A percentile compares a stretch with the other conserved stretches of the same genome.
phyloP scores from a whole-genome alignment of 371 early-diverging fungal species.

The Rhizomucor pusillus region DNA sequence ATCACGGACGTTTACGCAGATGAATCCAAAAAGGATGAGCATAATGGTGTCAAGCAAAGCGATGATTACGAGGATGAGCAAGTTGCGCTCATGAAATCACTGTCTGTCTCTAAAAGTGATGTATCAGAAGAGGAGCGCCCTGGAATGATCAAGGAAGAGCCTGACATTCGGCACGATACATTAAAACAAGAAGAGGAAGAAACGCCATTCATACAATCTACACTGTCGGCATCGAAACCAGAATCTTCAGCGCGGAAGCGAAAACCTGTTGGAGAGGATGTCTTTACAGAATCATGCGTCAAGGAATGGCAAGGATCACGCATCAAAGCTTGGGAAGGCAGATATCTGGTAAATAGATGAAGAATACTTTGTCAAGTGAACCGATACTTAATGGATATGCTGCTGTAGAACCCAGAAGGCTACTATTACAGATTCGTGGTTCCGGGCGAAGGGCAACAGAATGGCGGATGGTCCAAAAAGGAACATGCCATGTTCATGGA shows the following conservation, averaged over 20 bases:
- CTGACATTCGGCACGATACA: not conserved
- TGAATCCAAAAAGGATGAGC: not conserved
- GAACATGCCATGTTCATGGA: constrained; percentile 55
- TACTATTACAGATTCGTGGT: constrained; percentile 75
- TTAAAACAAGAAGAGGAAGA: constrained; percentile 1
- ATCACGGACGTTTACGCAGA: not conserved
- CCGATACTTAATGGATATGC: not conserved
- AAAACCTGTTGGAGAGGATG: constrained; percentile 44
- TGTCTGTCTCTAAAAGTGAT: no score
- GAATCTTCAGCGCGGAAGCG: no score
- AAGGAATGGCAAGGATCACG: constrained; percentile 59
- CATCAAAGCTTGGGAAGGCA: constrained; percentile 60
- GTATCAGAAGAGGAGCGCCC: not conserved
- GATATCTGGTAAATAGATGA: constrained; percentile 29
- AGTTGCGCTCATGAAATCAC: no score
- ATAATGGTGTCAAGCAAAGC: no score
- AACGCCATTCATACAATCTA: not conserved
- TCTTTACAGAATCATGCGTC: constrained; percentile 51
- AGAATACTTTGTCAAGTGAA: not conserved
- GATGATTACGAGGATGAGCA: not conserved
- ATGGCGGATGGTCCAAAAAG: constrained; percentile 49
- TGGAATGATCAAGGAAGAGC: not conserved
- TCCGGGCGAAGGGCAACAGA: constrained; percentile 57
- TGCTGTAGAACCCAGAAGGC: constrained; percentile 49
- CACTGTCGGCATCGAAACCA: not conserved